A percentile compares a stretch with the other conserved stretches of the same genome.
Evolutionary conservation across 1,284 basidiomycete species (phyloP).

Genomic region (Ganoderma lucidum): DNA sequence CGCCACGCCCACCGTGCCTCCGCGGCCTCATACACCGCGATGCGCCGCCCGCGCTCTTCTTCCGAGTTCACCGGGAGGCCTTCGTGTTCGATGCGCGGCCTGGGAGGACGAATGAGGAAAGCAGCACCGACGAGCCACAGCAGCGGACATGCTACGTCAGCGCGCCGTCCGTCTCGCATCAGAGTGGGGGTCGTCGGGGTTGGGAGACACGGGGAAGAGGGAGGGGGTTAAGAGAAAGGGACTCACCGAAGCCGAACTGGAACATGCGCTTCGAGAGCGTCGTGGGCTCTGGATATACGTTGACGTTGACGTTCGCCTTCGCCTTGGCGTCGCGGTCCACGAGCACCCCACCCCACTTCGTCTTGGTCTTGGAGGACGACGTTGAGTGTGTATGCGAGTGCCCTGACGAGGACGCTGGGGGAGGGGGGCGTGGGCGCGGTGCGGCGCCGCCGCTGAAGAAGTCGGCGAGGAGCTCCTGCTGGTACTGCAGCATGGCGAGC

Average conservation of each 20-base stretch:
- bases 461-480: slow-evolving; percentile 28
- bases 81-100: slow-evolving; percentile 21
- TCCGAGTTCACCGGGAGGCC: slow-evolving; percentile 19
- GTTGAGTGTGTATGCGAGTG: slow-evolving; percentile 1
- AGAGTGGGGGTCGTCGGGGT: background rate
- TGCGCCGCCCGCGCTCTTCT: slow-evolving; percentile 23
- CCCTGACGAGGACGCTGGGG: slow-evolving; percentile 9
- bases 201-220: background rate
- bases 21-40: slow-evolving; percentile 18
- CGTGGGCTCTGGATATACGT: slow-evolving; percentile 17
- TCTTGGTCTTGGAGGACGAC: slow-evolving; percentile 5
- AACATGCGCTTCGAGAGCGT: slow-evolving; percentile 28
- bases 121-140: slow-evolving; percentile 26
- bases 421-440: slow-evolving; percentile 9
- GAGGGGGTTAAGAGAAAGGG: background rate
- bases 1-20: slow-evolving; percentile 28
- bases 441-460: slow-evolving; percentile 29
- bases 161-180: background rate
- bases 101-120: slow-evolving; percentile 20
- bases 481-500: slow-evolving; percentile 24
- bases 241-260: slow-evolving; percentile 29
- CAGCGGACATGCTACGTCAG: slow-evolving; percentile 23
- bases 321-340: slow-evolving; percentile 2
- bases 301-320: background rate
- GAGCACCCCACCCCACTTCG: slow-evolving; percentile 19